phyloP scores from a whole-genome alignment of 768 basidiomycete genomes.

The Russula lepida region DNA sequence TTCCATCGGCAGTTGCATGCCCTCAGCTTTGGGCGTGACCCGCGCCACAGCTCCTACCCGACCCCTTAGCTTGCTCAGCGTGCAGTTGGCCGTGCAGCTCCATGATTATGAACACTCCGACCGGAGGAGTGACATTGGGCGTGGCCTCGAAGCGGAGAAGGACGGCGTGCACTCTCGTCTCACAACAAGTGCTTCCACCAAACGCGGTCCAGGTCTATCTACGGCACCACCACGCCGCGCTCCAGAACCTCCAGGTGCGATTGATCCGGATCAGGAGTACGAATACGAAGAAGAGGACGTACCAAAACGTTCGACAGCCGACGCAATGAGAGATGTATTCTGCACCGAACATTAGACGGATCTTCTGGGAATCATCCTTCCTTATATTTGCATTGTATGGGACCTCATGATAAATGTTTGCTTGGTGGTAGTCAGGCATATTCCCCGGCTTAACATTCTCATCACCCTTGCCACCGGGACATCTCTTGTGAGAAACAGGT shows the following conservation, averaged over 20 bases:
- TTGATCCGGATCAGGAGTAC: background rate
- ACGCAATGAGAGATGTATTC: background rate
- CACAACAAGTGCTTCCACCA: background rate
- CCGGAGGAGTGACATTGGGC: constrained; percentile 12
- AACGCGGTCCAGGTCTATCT: background rate
- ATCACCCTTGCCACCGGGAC: background rate
- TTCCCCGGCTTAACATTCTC: background rate
- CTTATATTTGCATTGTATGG: background rate
- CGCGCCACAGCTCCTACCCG: background rate
- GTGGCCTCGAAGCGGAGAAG: background rate
- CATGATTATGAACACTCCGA: background rate
- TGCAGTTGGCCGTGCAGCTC: no score
- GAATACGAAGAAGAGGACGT: background rate
- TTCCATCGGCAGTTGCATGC: background rate
- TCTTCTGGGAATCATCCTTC: background rate
- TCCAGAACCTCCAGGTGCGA: background rate
- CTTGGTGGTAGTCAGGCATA: background rate
- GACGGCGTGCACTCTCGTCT: background rate
- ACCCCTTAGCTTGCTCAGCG: background rate
- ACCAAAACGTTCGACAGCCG: background rate
- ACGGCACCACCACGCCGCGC: background rate
- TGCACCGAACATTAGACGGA: background rate
- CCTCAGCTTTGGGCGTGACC: background rate
- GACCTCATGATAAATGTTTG: background rate
- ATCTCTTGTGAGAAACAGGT: background rate